These are phyloP conservation scores for Globisporangium nunn DNA, from an alignment of 352 stramenopile genomes.

Conservation along the genomic window DNA sequence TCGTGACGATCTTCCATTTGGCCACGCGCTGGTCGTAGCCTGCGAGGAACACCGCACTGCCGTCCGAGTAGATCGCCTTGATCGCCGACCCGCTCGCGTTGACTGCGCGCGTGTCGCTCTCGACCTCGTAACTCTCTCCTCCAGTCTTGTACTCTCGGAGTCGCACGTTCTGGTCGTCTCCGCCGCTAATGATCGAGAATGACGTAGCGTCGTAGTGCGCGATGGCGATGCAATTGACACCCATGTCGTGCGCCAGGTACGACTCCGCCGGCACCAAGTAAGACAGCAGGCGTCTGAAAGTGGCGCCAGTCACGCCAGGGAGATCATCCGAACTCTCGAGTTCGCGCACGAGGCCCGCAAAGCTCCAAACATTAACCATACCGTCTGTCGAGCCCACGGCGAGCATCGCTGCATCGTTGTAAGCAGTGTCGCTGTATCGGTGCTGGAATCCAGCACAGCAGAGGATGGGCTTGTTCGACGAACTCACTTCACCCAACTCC, in stretches of 20 bases:
- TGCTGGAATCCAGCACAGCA: slow-evolving; percentile 47
- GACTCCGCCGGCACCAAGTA: slow-evolving; percentile 30
- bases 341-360: slow-evolving; percentile 24
- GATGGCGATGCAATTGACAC: slow-evolving; percentile 58
- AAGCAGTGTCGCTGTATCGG: neutral
- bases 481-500: slow-evolving; percentile 46
- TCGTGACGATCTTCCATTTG: slow-evolving; percentile 36
- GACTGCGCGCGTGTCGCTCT: slow-evolving; percentile 22
- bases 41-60: slow-evolving; percentile 40
- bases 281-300: slow-evolving; percentile 12
- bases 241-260: slow-evolving; percentile 83
- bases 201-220: slow-evolving; percentile 15
- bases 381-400: slow-evolving; percentile 80
- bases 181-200: slow-evolving; percentile 68
- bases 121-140: slow-evolving; percentile 10
- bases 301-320: neutral
- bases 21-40: slow-evolving; percentile 86
- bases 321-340: slow-evolving; percentile 6
- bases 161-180: slow-evolving; percentile 72
- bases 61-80: slow-evolving; percentile 48
- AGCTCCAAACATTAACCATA: slow-evolving; percentile 68
- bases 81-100: slow-evolving; percentile 83
- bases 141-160: slow-evolving; percentile 28
- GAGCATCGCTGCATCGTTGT: slow-evolving; percentile 25
- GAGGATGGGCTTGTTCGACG: slow-evolving; percentile 77